These are phyloP conservation scores for Dactylorhiza incarnata DNA, from an alignment of 106 monocot species.

Conservation along the genomic window DNA sequence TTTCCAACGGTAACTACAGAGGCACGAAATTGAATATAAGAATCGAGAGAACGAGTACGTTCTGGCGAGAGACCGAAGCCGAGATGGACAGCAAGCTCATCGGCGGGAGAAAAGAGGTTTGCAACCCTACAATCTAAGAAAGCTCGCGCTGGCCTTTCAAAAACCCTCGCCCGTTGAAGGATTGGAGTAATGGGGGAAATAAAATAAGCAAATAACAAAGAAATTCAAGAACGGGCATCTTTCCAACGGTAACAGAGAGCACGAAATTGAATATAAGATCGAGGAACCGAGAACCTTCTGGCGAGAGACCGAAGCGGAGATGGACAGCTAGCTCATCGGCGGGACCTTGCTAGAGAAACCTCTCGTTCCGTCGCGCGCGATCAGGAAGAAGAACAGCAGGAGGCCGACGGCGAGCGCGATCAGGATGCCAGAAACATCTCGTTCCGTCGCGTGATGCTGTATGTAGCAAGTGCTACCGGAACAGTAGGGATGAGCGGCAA, in stretches of 20 bases:
- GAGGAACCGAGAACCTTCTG: not conserved
- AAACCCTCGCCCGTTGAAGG: constrained; percentile 3
- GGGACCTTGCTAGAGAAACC: not conserved
- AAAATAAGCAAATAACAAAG: not conserved
- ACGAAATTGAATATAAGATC: not conserved
- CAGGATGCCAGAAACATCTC: no score
- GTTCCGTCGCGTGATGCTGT: no score
- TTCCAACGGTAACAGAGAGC: not conserved
- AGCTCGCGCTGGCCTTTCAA: not conserved
- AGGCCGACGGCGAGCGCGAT: no score
- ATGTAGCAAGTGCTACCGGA: no score
- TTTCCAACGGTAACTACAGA: not conserved
- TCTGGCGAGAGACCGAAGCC: not conserved
- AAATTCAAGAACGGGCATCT: not conserved
- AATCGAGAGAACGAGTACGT: not conserved
- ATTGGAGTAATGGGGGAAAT: not conserved
- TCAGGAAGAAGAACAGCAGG: no score
- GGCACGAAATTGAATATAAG: not conserved
- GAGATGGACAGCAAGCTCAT: not conserved
- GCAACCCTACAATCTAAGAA: not conserved
- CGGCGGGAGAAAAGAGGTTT: not conserved
- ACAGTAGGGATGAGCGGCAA: no score
- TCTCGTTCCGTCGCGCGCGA: no score
- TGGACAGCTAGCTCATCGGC: not conserved
- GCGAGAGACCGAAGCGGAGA: not conserved